phyloP scores from a whole-genome alignment of 768 basidiomycete genomes.

The Cyclocybe aegerita region DNA sequence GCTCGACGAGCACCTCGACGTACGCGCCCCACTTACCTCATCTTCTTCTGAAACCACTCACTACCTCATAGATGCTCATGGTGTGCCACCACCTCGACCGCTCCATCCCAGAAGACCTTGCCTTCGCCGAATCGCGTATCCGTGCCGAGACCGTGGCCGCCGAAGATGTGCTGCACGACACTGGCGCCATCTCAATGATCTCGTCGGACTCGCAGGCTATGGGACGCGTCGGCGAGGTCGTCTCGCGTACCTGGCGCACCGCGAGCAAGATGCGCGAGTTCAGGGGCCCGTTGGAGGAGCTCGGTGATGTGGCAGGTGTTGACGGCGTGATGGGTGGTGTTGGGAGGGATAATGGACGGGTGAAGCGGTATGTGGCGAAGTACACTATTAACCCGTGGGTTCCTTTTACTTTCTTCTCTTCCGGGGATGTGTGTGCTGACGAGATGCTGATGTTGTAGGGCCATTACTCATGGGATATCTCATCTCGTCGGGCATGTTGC shows the following conservation, averaged over 20 bases:
- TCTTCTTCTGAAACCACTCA: background rate
- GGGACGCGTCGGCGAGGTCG: constrained; percentile 96
- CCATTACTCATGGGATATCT: constrained; percentile 91
- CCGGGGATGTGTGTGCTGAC: background rate
- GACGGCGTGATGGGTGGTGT: constrained; percentile 23
- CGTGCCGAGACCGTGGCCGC: constrained; percentile 96
- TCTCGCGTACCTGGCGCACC: constrained; percentile 92
- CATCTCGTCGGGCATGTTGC: constrained; percentile 84
- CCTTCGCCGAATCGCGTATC: constrained; percentile 96
- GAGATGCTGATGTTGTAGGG: constrained; percentile 43
- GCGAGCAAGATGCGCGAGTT: constrained; percentile 91
- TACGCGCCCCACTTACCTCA: constrained; percentile 34
- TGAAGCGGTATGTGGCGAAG: constrained; percentile 94
- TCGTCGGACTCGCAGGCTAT: constrained; percentile 97
- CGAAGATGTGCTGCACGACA: constrained; percentile 92
- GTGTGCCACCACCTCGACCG: constrained; percentile 97
- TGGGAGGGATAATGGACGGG: constrained; percentile 80
- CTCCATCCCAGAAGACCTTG: constrained; percentile 88
- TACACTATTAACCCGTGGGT: constrained; percentile 97
- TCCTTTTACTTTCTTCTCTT: background rate
- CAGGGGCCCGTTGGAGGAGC: constrained; percentile 65
- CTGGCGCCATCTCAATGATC: constrained; percentile 95
- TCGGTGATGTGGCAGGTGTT: constrained; percentile 52
- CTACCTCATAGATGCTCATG: constrained; percentile 87
- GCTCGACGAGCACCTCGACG: constrained; percentile 95